Percentiles rank a stretch among this genome's conserved stretches.
Conservation (phyloP, 2,329 filamentous ascomycete species). For the Fragosphaeria purpurea region DNA sequence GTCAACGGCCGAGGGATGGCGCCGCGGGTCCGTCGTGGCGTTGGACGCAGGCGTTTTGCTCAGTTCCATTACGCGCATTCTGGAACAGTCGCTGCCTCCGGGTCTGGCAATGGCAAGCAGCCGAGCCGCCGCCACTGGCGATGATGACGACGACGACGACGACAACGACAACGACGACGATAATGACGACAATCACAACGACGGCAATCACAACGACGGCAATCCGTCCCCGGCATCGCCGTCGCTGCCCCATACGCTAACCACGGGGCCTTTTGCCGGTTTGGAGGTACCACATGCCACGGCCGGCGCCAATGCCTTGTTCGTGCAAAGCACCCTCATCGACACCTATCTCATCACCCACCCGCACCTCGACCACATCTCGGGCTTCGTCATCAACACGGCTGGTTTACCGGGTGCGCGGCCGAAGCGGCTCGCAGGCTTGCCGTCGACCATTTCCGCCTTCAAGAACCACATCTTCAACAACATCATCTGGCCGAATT, state of each 20-base stretch:
- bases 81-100: slow-evolving; percentile 45
- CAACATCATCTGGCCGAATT: slow-evolving; percentile 93
- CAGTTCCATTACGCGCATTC: slow-evolving; percentile 69
- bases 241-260: slow-evolving; percentile 43
- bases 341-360: slow-evolving; percentile 91
- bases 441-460: slow-evolving; percentile 82
- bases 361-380: slow-evolving; percentile 91
- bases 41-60: slow-evolving; percentile 90
- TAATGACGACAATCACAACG: background rate
- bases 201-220: background rate
- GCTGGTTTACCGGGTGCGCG: slow-evolving; percentile 70
- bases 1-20: slow-evolving; percentile 69
- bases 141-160: background rate
- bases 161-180: too few species aligned
- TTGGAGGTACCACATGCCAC: slow-evolving; percentile 58
- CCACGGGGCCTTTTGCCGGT: slow-evolving; percentile 69
- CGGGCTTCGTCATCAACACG: slow-evolving; percentile 87
- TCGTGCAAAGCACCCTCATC: slow-evolving; percentile 69
- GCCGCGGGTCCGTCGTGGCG: slow-evolving; percentile 73
- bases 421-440: slow-evolving; percentile 75
- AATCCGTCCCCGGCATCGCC: slow-evolving; percentile 7
- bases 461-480: slow-evolving; percentile 96
- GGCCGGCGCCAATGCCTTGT: slow-evolving; percentile 66
- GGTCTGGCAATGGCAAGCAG: slow-evolving; percentile 20
- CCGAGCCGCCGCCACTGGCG: background rate